A percentile compares a stretch with the other conserved stretches of the same genome.
phyloP scores from a whole-genome alignment of 2,329 filamentous ascomycete species.

The Aspergillus ruber region DNA sequence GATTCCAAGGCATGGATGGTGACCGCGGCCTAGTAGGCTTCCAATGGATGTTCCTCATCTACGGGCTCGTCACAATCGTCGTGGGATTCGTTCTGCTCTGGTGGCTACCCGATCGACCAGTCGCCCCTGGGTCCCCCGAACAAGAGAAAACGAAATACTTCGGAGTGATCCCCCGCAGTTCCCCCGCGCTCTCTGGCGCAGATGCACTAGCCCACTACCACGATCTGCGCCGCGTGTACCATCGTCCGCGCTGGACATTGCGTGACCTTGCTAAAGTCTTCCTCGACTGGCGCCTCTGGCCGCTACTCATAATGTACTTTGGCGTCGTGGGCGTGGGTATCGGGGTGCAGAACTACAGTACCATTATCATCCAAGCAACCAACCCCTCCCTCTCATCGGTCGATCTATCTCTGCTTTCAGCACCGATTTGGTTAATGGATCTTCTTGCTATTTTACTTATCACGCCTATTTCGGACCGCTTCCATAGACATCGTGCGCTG shows the following conservation, averaged over 20 bases:
- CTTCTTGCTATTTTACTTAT: constrained; percentile 78
- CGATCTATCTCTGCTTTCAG: constrained; percentile 73
- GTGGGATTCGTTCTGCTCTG: constrained; percentile 70
- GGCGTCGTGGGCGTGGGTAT: constrained; percentile 90
- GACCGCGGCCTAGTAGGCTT: constrained; percentile 63
- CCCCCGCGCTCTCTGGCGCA: constrained; percentile 66
- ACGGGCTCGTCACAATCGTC: constrained; percentile 67
- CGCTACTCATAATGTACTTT: constrained; percentile 85
- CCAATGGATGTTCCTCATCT: constrained; percentile 74
- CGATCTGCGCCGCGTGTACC: constrained; percentile 74
- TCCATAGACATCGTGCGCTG: constrained; percentile 69
- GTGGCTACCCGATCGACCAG: constrained; percentile 84
- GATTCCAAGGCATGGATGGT: constrained; percentile 88
- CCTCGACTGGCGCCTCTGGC: constrained; percentile 83
- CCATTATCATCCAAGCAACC: constrained; percentile 76
- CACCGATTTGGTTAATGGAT: constrained; percentile 92
- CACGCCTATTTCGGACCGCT: constrained; percentile 80
- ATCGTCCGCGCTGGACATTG: constrained; percentile 64
- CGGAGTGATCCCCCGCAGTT: constrained; percentile 61
- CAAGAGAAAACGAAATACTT: constrained; percentile 23
- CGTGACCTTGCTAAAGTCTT: constrained; percentile 65
- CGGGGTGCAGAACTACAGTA: constrained; percentile 80
- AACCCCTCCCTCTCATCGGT: constrained; percentile 66
- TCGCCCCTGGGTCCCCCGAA: constrained; percentile 51
- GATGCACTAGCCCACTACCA: constrained; percentile 78